These are phyloP conservation scores for Silene coronaria DNA, from an alignment of 179 eudicot species.

Conservation along the genomic window DNA sequence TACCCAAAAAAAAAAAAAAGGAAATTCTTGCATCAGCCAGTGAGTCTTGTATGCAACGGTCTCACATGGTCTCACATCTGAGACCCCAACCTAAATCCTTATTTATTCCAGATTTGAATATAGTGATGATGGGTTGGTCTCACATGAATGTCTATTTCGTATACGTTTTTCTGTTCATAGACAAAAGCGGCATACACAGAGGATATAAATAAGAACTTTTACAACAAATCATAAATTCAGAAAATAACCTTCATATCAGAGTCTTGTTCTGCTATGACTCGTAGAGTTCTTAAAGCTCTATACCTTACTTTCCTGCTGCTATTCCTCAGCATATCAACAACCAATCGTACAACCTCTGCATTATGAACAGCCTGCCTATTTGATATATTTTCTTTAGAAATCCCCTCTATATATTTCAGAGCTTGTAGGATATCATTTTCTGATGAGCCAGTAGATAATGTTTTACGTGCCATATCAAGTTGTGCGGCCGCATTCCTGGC, in stretches of 20 bases:
- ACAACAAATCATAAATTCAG: conserved; percentile 14
- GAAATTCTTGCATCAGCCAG: background rate
- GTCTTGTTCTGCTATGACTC: conserved; percentile 62
- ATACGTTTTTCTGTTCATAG: too few relatives aligned
- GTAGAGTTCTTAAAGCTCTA: conserved; percentile 76
- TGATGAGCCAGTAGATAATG: conserved; percentile 41
- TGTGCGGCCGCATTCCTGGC: conserved; percentile 90
- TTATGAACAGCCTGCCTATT: conserved; percentile 61
- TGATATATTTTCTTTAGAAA: conserved; percentile 49
- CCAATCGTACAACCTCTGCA: conserved; percentile 56
- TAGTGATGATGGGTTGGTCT: too few relatives aligned
- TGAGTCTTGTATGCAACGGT: too few relatives aligned
- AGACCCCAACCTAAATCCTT: too few relatives aligned
- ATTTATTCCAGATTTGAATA: too few relatives aligned
- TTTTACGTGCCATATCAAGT: conserved; percentile 71
- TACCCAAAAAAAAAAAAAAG: background rate
- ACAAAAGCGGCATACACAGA: background rate
- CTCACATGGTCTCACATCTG: too few relatives aligned
- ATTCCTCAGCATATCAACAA: conserved; percentile 63
- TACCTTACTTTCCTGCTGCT: conserved; percentile 59
- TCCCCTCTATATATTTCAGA: conserved; percentile 53
- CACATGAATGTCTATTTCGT: too few relatives aligned
- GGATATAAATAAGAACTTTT: background rate
- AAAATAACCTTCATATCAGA: conserved; percentile 65
- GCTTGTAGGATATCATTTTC: conserved; percentile 66